Evolutionary conservation across 192 early-diverging fungal genomes (phyloP), one percentile per base, ranked within the genome.

Genomic region (Allomyces macrogynus): DNA sequence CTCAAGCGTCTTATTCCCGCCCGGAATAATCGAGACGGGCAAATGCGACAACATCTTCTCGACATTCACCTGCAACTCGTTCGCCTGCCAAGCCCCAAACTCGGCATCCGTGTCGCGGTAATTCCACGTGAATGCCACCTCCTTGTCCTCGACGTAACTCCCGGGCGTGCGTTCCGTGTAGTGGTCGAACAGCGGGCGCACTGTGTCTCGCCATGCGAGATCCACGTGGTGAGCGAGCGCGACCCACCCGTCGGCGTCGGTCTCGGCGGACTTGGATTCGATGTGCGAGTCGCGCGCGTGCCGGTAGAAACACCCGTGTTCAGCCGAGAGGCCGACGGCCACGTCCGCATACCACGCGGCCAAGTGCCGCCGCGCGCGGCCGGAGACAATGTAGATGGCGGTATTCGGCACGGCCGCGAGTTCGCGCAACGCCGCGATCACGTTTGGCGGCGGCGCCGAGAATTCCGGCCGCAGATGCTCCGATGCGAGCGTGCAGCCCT

Each of bases 91-190:
- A 43, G 78, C 75, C 4, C 95, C 95, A 80, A 94, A 95, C 74
- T 95, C 91, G 2, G 87, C 84, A 69, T 92, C 92, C 0, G 93
- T 89, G 73, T 90, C 89, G 62, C 92, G 84, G 74, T 97, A 99
- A 69, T 97, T 91, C 95, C 95, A 99, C 12, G 95, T 96, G 27
- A 99, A 65, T 68, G 95, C 95, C 63, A 97, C 86, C 72, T 99
- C 95, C 80, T 99, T 99, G 70, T 94, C 90, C 78, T 99, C 97
- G 73, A 99, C 91, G 65, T 92, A 95, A 20, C 85, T 87, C 2
- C 95, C 95, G 0, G 95, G 97, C 12, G 97, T 99, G 61, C 97
- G 86, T 66, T 95, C 95, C 0, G 86, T 87, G 73, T 98, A 99
- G 74, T 99, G 92, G 73, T 93, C 82, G 80, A 99, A 95, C 43